These are phyloP conservation scores for Sclerotinia borealis DNA, from an alignment of 2,329 filamentous ascomycete species.

Conservation along the genomic window DNA sequence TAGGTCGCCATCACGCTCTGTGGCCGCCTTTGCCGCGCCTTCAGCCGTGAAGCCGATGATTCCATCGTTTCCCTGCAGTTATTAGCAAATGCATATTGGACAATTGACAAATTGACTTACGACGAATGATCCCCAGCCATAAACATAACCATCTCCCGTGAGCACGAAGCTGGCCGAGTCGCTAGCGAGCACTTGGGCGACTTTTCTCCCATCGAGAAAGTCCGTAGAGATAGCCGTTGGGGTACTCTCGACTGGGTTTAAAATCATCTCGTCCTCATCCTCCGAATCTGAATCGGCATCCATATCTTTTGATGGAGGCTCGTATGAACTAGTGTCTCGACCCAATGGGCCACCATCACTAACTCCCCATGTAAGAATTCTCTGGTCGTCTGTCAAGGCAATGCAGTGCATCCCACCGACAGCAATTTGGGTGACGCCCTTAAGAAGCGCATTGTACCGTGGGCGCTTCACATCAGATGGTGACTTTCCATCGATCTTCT, in stretches of 20 bases:
- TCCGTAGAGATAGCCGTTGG: conserved; percentile 39
- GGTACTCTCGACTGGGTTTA: conserved; percentile 69
- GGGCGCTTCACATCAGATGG: conserved; percentile 70
- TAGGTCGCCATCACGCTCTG: neutral
- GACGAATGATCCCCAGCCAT: conserved; percentile 80
- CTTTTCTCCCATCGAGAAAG: neutral
- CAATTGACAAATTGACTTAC: conserved; percentile 35
- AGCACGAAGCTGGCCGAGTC: conserved; percentile 73
- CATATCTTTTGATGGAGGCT: conserved; percentile 54
- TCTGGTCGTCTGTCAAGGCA: conserved; percentile 72
- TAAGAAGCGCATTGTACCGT: conserved; percentile 58
- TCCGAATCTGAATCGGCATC: conserved; percentile 41
- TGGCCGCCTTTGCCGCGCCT: neutral
- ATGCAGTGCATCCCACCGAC: conserved; percentile 78
- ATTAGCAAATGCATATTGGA: conserved; percentile 15
- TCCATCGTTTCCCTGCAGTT: conserved; percentile 52
- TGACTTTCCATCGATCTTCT: conserved; percentile 52
- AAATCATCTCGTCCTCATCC: conserved; percentile 47
- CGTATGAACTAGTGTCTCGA: conserved; percentile 55
- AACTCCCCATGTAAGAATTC: conserved; percentile 80
- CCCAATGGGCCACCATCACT: conserved; percentile 81
- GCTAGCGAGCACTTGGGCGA: conserved; percentile 50
- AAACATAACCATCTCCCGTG: conserved; percentile 68
- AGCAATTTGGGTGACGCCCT: conserved; percentile 66
- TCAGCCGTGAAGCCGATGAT: conserved; percentile 46